Percentiles rank a stretch among this genome's conserved stretches.
Conservation (phyloP, 139 green algal genomes). For the Mychonastes homosphaera region DNA sequence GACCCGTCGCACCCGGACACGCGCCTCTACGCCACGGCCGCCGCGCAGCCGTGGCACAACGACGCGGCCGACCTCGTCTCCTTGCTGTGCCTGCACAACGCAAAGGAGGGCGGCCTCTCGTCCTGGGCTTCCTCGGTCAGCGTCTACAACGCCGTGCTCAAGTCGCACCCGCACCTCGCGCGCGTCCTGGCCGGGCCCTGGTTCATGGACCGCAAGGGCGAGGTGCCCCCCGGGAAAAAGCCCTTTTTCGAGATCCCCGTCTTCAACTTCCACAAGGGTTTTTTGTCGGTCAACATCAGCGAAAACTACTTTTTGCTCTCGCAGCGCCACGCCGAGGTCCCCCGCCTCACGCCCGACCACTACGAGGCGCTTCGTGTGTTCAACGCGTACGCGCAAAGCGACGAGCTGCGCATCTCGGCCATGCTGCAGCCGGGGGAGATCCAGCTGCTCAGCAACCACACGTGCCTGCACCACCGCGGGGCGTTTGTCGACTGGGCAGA, state of each 20-base stretch:
- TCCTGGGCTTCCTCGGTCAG: conserved; percentile 20
- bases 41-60: conserved; percentile 52
- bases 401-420: conserved; percentile 35
- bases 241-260: conserved; percentile 38
- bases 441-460: conserved; percentile 55
- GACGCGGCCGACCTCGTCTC: conserved; percentile 31
- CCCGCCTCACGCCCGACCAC: conserved; percentile 22
- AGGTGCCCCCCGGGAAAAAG: conserved; percentile 40
- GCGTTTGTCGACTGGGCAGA: conserved; percentile 36
- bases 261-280: conserved; percentile 39
- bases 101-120: conserved; percentile 24
- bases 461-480: conserved; percentile 34
- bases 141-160: conserved; percentile 41
- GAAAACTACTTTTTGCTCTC: conserved; percentile 47
- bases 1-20: conserved; percentile 35
- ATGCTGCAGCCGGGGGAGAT: conserved; percentile 54
- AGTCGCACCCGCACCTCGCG: conserved; percentile 21
- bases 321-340: conserved; percentile 44
- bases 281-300: conserved; percentile 19
- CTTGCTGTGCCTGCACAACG: conserved; percentile 35
- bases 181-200: conserved; percentile 27
- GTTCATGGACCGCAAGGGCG: conserved; percentile 45
- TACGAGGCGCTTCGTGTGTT: too few relatives aligned
- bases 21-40: conserved; percentile 48
- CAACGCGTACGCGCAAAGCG: conserved; percentile 28